Evolutionary conservation across 768 basidiomycete genomes (phyloP).

Genomic region (Coprinopsis cinerea): DNA sequence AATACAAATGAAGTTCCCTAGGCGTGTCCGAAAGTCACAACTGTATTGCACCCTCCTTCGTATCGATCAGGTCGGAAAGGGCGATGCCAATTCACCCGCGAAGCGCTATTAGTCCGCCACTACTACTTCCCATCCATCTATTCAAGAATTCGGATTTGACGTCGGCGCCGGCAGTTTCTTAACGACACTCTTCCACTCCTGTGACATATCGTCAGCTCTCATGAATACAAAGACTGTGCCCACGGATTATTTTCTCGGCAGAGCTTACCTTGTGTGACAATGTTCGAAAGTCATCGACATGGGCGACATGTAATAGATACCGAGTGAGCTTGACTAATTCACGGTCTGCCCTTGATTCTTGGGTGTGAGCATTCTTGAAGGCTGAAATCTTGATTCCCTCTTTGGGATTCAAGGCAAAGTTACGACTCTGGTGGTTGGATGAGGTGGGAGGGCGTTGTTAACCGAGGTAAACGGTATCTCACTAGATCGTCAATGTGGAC

Average conservation of each 20-base stretch:
- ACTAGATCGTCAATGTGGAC: slow-evolving; percentile 87
- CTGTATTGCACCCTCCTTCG: no score
- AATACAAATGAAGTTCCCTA: no score
- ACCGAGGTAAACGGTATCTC: slow-evolving; percentile 15
- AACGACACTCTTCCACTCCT: slow-evolving; percentile 50
- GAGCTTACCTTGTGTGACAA: slow-evolving; percentile 60
- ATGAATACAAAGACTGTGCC: no score
- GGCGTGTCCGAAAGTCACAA: no score
- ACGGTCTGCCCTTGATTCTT: slow-evolving; percentile 55
- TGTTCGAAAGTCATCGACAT: slow-evolving; percentile 52
- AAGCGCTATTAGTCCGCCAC: no score
- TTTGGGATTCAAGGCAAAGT: slow-evolving; percentile 82
- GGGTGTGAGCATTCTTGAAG: slow-evolving; percentile 73
- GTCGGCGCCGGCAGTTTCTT: slow-evolving; percentile 28
- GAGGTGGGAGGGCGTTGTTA: not conserved
- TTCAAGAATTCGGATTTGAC: not conserved
- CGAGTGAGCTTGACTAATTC: slow-evolving; percentile 61
- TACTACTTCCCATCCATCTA: not conserved
- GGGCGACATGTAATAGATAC: slow-evolving; percentile 63
- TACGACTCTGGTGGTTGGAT: slow-evolving; percentile 48
- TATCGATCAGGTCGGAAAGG: no score
- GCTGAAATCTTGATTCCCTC: slow-evolving; percentile 81
- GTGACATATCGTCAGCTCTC: no score
- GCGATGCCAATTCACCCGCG: no score
- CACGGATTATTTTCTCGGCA: not conserved